A percentile compares a stretch with the other conserved stretches of the same genome.
phyloP scores from a whole-genome alignment of 345 rosid species.

The Sisymbrium irio region DNA sequence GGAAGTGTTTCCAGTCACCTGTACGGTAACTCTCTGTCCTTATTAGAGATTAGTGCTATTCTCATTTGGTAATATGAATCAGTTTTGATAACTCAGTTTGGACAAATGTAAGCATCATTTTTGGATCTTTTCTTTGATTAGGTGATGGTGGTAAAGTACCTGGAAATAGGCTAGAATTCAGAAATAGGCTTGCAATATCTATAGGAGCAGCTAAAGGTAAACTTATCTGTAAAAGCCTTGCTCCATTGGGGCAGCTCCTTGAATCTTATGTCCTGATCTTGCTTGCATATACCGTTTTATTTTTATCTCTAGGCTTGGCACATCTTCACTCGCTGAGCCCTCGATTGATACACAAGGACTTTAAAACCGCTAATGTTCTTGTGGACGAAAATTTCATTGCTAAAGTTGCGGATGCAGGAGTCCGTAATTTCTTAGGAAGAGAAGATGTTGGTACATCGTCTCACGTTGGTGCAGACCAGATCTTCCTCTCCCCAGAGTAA shows the following conservation, averaged over 20 bases:
- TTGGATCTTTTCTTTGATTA: constrained; percentile 7
- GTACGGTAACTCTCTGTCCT: constrained; percentile 88
- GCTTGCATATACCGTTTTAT: constrained; percentile 14
- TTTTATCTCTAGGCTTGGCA: constrained; percentile 64
- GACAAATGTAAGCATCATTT: constrained; percentile 6
- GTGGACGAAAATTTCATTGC: constrained; percentile 87
- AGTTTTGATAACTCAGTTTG: constrained; percentile 7
- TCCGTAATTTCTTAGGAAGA: constrained; percentile 75
- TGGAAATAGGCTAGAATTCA: constrained; percentile 85
- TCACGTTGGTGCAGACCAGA: constrained; percentile 65
- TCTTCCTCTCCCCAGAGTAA: constrained; percentile 90
- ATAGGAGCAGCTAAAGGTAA: constrained; percentile 97
- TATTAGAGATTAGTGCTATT: constrained; percentile 5
- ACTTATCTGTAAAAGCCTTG: constrained; percentile 69
- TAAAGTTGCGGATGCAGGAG: constrained; percentile 94
- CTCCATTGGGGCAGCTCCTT: not conserved
- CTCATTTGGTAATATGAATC: constrained; percentile 9
- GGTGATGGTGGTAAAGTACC: constrained; percentile 69
- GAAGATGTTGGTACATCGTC: constrained; percentile 80
- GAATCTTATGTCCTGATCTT: constrained; percentile 19
- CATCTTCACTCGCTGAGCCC: constrained; percentile 88
- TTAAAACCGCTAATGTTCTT: constrained; percentile 88
- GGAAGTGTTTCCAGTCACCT: constrained; percentile 98
- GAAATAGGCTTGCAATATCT: constrained; percentile 81
- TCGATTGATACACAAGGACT: constrained; percentile 79